A percentile compares a stretch with the other conserved stretches of the same genome.
phyloP scores from a whole-genome alignment of 805 yeast genomes.

The Candida odintsovae region DNA sequence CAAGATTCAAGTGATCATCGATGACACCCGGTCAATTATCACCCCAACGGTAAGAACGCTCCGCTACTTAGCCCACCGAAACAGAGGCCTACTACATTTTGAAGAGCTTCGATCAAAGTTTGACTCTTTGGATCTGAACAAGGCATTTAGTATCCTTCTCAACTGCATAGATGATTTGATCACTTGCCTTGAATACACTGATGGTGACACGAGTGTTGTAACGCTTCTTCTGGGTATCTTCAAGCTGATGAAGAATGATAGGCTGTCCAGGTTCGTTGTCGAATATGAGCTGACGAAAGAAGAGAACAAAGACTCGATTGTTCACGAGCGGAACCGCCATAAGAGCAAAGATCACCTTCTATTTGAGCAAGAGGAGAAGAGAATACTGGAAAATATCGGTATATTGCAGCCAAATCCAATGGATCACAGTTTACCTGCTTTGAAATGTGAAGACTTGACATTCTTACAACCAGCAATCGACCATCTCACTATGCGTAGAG shows the following conservation, averaged over 20 bases:
- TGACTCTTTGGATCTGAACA: constrained; percentile 5
- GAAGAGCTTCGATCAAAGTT: constrained; percentile 24
- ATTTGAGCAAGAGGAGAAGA: constrained; percentile 9
- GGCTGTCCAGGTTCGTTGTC: constrained; percentile 48
- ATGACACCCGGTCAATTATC: constrained; percentile 32
- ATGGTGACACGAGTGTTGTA: constrained; percentile 55
- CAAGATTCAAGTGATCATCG: constrained; percentile 56
- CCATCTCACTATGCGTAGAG: constrained; percentile 4
- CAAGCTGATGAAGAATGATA: constrained; percentile 38
- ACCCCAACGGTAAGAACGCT: constrained; percentile 71
- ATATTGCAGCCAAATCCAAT: background rate
- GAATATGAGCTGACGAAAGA: constrained; percentile 52
- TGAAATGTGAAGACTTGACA: constrained; percentile 1
- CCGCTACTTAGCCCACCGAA: constrained; percentile 73
- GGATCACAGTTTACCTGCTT: constrained; percentile 7
- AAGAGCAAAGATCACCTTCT: constrained; percentile 1
- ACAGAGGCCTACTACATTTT: constrained; percentile 70
- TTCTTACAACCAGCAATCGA: constrained; percentile 16
- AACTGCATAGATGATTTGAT: constrained; percentile 53
- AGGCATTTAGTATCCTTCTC: constrained; percentile 14
- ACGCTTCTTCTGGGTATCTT: constrained; percentile 46
- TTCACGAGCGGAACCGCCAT: constrained; percentile 19
- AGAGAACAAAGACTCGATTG: constrained; percentile 34
- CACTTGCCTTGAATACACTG: constrained; percentile 59
- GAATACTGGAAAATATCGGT: constrained; percentile 4